phyloP scores from a whole-genome alignment of 2,329 filamentous ascomycete genomes.

The Aureobasidium sp. region DNA sequence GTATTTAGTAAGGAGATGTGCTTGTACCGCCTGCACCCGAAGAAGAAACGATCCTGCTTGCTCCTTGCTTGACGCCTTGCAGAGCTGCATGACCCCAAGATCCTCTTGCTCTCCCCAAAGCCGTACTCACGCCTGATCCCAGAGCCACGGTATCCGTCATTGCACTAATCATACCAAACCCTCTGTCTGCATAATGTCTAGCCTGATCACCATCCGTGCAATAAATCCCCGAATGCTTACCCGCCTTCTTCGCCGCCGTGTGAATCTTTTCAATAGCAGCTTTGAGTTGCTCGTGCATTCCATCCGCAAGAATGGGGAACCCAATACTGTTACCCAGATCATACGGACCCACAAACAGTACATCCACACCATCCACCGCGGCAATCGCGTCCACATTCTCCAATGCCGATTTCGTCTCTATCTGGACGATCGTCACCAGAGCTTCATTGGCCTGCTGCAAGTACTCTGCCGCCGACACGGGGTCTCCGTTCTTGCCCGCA shows the following conservation, averaged over 20 bases:
- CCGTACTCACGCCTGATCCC: conserved; percentile 24
- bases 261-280: conserved; percentile 47
- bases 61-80: conserved; percentile 22
- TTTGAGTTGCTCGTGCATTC: conserved; percentile 45
- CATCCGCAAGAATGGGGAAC: conserved; percentile 41
- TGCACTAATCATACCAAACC: conserved; percentile 48
- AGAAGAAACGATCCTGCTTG: conserved; percentile 19
- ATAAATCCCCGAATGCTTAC: conserved; percentile 51
- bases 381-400: conserved; percentile 43
- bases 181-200: conserved; percentile 45
- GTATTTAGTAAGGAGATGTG: not conserved
- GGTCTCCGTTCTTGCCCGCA: conserved; percentile 17
- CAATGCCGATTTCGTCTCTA: conserved; percentile 39
- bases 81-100: conserved; percentile 22
- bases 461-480: conserved; percentile 39
- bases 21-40: not conserved
- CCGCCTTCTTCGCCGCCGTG: conserved; percentile 44
- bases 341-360: conserved; percentile 49
- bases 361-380: conserved; percentile 46
- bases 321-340: conserved; percentile 54
- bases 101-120: conserved; percentile 24
- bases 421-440: conserved; percentile 45
- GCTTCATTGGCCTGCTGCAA: conserved; percentile 49
- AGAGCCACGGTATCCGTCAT: conserved; percentile 29
- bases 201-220: conserved; percentile 47